Evolutionary conservation across 2,329 filamentous ascomycete genomes (phyloP), one percentile per base, ranked within the genome.

Genomic region (Cadophora malorum): DNA sequence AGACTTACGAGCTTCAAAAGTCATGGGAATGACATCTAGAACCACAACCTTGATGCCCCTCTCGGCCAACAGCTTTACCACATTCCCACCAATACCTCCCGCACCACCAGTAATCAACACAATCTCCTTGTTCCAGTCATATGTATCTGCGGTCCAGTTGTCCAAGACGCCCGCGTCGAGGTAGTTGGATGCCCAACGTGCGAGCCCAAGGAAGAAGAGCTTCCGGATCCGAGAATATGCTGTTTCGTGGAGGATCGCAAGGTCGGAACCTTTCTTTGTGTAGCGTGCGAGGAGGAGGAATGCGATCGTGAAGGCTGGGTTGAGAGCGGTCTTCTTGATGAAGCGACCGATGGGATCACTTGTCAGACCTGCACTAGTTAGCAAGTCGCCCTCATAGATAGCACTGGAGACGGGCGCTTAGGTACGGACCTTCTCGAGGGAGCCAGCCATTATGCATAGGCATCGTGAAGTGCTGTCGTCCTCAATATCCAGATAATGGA

Each of bases 51-150:
- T 91, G 72, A 91, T 82, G 0, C 86, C 86, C 69, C 80, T 81
- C 76, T 89, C 86, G 0, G 87, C 88, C n/a, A 96, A 81, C 64
- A 90, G 78, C 71, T 84, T 83, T 16, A 91, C 90, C 3, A 93
- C 83, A 47, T 85, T 80, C 23, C 85, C 86, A 16, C 92, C 92
- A 74, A 95, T 93, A 0, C 92, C 92, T 66, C 87, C 87, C 52
- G 89, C 88, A 8, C 92, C 92, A 8, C 92, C 91, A 0, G 92
- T 94, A 23, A 94, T 84, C 53, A 94, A 81, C 2, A 92, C 88
- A 62, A 94, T 83, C 80, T 94, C 91, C 63, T 83, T 84, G 25
- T 82, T 80, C 90, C 91, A 93, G 67, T 88, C 83, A 79, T 90
- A 91, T 50, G 76, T 79, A 73, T 88, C 86, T 12, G 72, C 76